phyloP scores from a whole-genome alignment of 140 eudicot genomes.

The Senecio squalidus region DNA sequence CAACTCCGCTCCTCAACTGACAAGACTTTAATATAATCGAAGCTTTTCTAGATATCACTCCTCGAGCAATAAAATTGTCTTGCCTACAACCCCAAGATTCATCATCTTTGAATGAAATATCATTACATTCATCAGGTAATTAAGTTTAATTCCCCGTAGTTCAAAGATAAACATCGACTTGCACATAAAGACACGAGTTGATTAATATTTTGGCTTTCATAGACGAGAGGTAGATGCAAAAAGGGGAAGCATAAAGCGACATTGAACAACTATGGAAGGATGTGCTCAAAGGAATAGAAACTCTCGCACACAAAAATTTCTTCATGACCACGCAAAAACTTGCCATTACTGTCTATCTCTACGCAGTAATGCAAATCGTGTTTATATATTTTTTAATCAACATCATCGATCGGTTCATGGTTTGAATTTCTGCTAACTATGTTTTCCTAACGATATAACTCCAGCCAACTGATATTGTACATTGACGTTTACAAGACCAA shows the following conservation, averaged over 20 bases:
- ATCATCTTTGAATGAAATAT: constrained; percentile 10
- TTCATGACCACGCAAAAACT: constrained; percentile 26
- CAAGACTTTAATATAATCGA: constrained; percentile 13
- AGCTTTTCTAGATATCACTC: constrained; percentile 26
- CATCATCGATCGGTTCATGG: background rate
- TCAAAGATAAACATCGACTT: background rate
- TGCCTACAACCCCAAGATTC: constrained; percentile 5
- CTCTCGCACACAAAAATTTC: constrained; percentile 19
- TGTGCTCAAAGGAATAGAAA: constrained; percentile 23
- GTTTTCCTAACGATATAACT: background rate
- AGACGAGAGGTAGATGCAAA: background rate
- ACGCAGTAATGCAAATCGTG: constrained; percentile 21
- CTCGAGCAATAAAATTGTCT: constrained; percentile 3
- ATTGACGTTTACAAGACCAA: constrained; percentile 28
- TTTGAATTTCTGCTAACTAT: background rate
- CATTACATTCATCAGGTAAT: constrained; percentile 7
- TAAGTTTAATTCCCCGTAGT: background rate
- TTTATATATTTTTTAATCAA: background rate
- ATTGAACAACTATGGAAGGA: constrained; percentile 33
- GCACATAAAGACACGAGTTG: constrained; percentile 7
- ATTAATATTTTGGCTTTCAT: too few species aligned
- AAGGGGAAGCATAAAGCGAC: constrained; percentile 27
- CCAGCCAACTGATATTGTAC: constrained; percentile 29
- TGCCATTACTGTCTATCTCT: constrained; percentile 26
- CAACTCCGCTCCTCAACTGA: constrained; percentile 26